Percentiles rank a stretch among this genome's conserved stretches.
phyloP scores from a whole-genome alignment of 2,329 filamentous ascomycete species.

The Pseudohalonectria lignicola region DNA sequence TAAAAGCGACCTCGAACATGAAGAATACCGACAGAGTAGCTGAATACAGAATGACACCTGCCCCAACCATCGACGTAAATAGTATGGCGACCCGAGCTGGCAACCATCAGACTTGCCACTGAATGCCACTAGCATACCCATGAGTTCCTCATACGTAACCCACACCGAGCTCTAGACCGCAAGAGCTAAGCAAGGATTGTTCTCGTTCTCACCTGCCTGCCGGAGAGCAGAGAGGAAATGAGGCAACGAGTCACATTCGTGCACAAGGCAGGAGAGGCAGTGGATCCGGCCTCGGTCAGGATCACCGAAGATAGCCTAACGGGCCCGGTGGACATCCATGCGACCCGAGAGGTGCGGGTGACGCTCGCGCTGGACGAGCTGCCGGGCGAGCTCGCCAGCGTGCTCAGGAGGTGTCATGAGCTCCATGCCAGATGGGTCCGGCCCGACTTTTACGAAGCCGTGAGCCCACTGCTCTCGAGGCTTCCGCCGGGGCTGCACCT shows the following conservation, averaged over 20 bases:
- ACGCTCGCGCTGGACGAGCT: constrained; percentile 67
- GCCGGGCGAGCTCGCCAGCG: constrained; percentile 50
- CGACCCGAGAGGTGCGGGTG: constrained; percentile 67
- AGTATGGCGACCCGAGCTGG: no score
- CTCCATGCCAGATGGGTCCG: constrained; percentile 75
- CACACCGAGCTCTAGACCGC: no score
- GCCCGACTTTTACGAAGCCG: constrained; percentile 39
- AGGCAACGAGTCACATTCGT: constrained; percentile 73
- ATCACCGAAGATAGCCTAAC: constrained; percentile 45
- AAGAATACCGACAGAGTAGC: no score
- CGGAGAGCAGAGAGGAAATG: no score
- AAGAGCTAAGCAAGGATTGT: no score
- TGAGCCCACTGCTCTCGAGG: constrained; percentile 63
- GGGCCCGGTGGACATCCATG: constrained; percentile 41
- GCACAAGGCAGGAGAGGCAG: constrained; percentile 48
- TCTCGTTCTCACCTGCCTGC: no score
- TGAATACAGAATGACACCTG: no score
- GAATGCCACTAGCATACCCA: no score
- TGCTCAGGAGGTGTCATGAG: constrained; percentile 56
- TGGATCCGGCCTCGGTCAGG: constrained; percentile 53
- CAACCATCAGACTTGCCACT: no score
- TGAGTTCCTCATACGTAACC: no score
- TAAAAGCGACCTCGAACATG: no score
- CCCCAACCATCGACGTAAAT: no score
- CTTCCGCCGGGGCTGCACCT: constrained; percentile 74